phyloP scores from a whole-genome alignment of 225 moss, liverwort and hornwort species.

The Physcomitrium patens region DNA sequence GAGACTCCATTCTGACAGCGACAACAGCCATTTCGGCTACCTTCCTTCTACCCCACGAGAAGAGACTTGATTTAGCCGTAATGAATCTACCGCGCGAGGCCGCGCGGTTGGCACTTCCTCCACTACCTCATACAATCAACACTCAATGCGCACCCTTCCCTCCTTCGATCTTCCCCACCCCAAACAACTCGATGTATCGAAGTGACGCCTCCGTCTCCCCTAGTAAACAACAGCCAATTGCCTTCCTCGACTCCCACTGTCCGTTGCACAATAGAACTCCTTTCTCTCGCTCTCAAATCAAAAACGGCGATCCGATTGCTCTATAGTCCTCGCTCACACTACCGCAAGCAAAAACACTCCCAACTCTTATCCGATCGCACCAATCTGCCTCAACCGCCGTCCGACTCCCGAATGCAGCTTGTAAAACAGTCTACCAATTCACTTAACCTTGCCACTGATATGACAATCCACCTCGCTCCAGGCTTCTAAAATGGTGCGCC shows the following conservation, averaged over 20 bases:
- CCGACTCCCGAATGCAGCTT: too few species aligned
- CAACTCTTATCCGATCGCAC: too few species aligned
- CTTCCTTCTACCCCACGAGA: slow-evolving; percentile 42
- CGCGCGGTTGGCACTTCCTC: slow-evolving; percentile 20
- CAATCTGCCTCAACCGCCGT: too few species aligned
- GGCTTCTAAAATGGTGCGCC: too few species aligned
- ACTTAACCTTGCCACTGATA: too few species aligned
- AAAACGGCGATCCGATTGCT: too few species aligned
- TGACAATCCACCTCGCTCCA: too few species aligned
- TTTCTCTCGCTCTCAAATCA: too few species aligned
- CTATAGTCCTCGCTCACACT: too few species aligned
- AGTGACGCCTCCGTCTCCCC: not conserved
- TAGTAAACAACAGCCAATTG: not conserved
- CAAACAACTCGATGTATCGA: not conserved
- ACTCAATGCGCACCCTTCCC: slow-evolving; percentile 28
- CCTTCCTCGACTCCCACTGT: not conserved
- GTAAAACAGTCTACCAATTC: too few species aligned
- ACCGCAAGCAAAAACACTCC: too few species aligned
- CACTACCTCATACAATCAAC: slow-evolving; percentile 30
- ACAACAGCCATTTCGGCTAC: slow-evolving; percentile 48
- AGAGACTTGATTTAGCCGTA: slow-evolving; percentile 39
- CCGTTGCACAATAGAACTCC: not conserved
- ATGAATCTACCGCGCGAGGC: slow-evolving; percentile 41
- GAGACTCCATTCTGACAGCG: slow-evolving; percentile 61
- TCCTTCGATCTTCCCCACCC: not conserved